Evolutionary conservation across 306 rosid species (phyloP).

Genomic region (Corylus heterophylla): DNA sequence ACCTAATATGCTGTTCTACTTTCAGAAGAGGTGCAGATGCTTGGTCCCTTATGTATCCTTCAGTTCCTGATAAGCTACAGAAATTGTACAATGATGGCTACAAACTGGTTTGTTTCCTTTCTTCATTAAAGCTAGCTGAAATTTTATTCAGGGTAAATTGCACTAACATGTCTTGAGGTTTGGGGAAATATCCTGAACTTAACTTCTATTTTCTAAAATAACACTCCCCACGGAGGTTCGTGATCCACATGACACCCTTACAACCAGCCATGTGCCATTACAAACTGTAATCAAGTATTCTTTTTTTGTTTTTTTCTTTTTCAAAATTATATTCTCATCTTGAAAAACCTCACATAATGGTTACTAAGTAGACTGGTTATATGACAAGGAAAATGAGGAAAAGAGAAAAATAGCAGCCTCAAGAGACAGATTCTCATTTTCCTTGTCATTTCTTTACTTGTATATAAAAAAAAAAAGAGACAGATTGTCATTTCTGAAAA

Average conservation of each 20-base stretch:
- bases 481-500: neutral
- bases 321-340: neutral
- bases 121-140: conserved; percentile 21
- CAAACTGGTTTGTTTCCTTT: conserved; percentile 69
- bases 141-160: neutral
- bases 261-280: neutral
- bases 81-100: conserved; percentile 79
- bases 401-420: neutral
- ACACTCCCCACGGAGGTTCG: no score
- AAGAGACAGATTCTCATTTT: neutral
- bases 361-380: neutral
- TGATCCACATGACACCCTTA: no score
- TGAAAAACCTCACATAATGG: neutral
- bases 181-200: neutral
- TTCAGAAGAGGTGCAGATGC: conserved; percentile 74
- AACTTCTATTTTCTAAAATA: neutral
- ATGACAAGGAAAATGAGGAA: neutral
- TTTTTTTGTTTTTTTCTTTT: neutral
- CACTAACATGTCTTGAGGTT: neutral
- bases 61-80: conserved; percentile 81
- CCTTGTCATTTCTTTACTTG: no score
- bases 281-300: neutral
- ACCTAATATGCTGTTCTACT: conserved; percentile 32
- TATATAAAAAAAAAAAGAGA: neutral
- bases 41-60: conserved; percentile 84